phyloP scores from a whole-genome alignment of 2,329 filamentous ascomycete genomes.

The Penicillium concentricum region DNA sequence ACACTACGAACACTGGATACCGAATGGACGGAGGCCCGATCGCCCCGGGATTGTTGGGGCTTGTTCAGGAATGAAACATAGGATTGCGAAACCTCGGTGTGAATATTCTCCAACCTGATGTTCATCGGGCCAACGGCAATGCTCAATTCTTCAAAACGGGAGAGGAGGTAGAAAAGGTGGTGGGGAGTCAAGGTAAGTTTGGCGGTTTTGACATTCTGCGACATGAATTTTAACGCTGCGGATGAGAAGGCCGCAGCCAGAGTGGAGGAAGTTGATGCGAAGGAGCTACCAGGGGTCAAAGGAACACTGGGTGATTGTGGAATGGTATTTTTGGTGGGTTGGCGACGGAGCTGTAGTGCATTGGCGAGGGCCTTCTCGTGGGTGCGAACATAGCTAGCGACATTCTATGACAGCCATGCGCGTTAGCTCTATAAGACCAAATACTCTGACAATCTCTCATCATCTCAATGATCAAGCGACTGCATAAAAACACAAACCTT shows the following conservation, averaged over 20 bases:
- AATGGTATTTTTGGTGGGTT: conserved; percentile 68
- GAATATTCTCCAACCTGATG: conserved; percentile 88
- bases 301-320: conserved; percentile 50
- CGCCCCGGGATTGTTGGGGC: conserved; percentile 76
- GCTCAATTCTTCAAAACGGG: conserved; percentile 87
- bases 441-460: neutral
- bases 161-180: conserved; percentile 94
- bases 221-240: conserved; percentile 79
- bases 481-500: conserved; percentile 34
- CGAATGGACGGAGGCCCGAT: conserved; percentile 88
- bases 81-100: conserved; percentile 78
- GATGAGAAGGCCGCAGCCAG: conserved; percentile 85
- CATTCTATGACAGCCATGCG: conserved; percentile 60
- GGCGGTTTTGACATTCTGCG: conserved; percentile 79
- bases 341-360: conserved; percentile 80
- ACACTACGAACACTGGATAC: conserved; percentile 96
- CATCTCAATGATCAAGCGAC: neutral
- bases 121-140: conserved; percentile 96
- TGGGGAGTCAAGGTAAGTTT: conserved; percentile 93
- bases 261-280: conserved; percentile 67
- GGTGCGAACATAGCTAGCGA: conserved; percentile 92
- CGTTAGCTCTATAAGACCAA: conserved; percentile 1
- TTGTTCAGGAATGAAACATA: conserved; percentile 95
- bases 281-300: conserved; percentile 53
- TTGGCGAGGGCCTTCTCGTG: conserved; percentile 98